Percentiles rank a stretch among this genome's conserved stretches.
phyloP scores from a whole-genome alignment of 192 early-diverging fungal genomes.

The Coemansia nantahalensis region DNA sequence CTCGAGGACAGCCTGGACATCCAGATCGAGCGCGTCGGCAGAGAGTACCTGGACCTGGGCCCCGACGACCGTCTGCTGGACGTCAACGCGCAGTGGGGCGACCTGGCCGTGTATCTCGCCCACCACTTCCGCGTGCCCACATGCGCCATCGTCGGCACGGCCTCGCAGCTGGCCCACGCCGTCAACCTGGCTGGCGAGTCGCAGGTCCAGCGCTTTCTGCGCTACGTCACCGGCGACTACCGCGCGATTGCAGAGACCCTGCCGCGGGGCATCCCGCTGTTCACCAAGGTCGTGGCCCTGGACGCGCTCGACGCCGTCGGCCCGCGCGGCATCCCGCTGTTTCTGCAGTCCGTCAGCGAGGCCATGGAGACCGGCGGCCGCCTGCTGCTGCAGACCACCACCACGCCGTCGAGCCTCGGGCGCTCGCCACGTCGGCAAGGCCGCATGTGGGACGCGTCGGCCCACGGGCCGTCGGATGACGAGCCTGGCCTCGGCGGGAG shows the following conservation, averaged over 20 bases:
- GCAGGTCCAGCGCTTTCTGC: slow-evolving; percentile 36
- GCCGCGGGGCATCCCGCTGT: slow-evolving; percentile 35
- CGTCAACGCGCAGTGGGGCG: slow-evolving; percentile 48
- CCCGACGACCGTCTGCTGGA: slow-evolving; percentile 48
- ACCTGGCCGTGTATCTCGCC: slow-evolving; percentile 45
- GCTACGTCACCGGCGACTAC: slow-evolving; percentile 46
- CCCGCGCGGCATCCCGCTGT: slow-evolving; percentile 22
- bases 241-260: slow-evolving; percentile 35
- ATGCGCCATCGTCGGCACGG: slow-evolving; percentile 30
- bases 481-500: slow-evolving; percentile 8
- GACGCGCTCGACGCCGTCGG: slow-evolving; percentile 45
- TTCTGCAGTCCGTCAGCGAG: slow-evolving; percentile 26
- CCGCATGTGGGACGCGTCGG: no score
- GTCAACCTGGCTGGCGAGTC: slow-evolving; percentile 42
- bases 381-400: slow-evolving; percentile 39
- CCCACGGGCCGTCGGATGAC: no score
- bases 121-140: slow-evolving; percentile 40
- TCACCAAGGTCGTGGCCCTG: slow-evolving; percentile 46
- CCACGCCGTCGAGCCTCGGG: slow-evolving; percentile 45
- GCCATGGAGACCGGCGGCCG: slow-evolving; percentile 30
- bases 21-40: slow-evolving; percentile 42
- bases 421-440: no score
- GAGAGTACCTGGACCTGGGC: slow-evolving; percentile 47
- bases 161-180: slow-evolving; percentile 44
- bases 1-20: slow-evolving; percentile 24